These are phyloP conservation scores for Clohesyomyces aquaticus DNA, from an alignment of 495 filamentous ascomycete species.

Conservation along the genomic window DNA sequence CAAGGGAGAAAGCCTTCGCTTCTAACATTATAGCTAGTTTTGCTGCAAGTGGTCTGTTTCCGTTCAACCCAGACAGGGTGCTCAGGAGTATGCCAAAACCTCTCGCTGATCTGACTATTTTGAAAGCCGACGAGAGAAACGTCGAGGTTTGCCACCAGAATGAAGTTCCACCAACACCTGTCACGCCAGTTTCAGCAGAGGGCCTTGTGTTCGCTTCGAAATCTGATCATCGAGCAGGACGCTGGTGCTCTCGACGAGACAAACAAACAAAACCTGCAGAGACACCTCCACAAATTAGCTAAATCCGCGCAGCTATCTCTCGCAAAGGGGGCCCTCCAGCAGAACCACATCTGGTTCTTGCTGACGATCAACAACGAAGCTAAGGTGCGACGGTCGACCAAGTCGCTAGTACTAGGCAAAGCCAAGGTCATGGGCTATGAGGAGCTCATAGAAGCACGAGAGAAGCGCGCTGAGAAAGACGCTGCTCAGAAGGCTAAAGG, in stretches of 20 bases:
- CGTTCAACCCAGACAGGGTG: conserved; percentile 29
- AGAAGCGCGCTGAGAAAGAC: conserved; percentile 14
- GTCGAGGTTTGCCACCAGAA: conserved; percentile 2
- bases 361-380: conserved; percentile 16
- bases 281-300: conserved; percentile 1
- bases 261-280: conserved; percentile 8
- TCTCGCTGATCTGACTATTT: conserved; percentile 5
- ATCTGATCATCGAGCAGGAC: conserved; percentile 13
- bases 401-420: conserved; percentile 10
- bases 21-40: conserved; percentile 23
- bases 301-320: conserved; percentile 9
- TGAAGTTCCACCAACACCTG: background rate
- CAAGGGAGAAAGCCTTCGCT: conserved; percentile 20
- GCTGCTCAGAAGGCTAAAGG: conserved; percentile 6
- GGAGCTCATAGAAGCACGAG: conserved; percentile 4
- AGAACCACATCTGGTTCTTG: conserved; percentile 13
- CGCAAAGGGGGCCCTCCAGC: conserved; percentile 4
- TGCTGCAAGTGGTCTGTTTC: conserved; percentile 19
- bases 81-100: conserved; percentile 23
- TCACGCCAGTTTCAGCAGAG: conserved; percentile 5
- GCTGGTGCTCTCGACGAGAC: conserved; percentile 19
- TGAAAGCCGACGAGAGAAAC: conserved; percentile 10
- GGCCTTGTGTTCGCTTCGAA: conserved; percentile 10
- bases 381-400: conserved; percentile 15
- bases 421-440: conserved; percentile 20